Evolutionary conservation across 768 basidiomycete genomes (phyloP).

Genomic region (Naematelia aurantialba): DNA sequence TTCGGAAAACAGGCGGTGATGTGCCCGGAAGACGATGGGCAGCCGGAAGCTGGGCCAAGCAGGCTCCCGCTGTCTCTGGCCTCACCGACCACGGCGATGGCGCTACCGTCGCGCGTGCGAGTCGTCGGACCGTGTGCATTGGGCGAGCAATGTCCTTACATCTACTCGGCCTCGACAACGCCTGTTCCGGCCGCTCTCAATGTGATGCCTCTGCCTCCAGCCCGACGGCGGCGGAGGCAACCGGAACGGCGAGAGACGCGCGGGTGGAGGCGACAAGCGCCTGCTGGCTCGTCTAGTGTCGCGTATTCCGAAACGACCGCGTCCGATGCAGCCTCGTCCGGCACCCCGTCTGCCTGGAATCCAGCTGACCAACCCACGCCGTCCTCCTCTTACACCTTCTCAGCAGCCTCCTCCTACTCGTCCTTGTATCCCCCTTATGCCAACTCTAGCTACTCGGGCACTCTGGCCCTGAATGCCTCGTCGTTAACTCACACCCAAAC

Average conservation of each 20-base stretch:
- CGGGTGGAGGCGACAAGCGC: background rate
- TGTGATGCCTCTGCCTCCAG: background rate
- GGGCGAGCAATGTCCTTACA: background rate
- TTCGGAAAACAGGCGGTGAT: too few species aligned
- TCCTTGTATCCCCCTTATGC: background rate
- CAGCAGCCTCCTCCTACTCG: background rate
- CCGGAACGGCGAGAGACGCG: background rate
- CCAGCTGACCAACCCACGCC: slow-evolving; percentile 1
- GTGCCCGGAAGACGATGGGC: slow-evolving; percentile 1
- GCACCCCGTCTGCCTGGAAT: too few species aligned
- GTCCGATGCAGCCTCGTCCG: background rate
- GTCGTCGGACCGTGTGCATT: background rate
- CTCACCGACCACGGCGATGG: background rate
- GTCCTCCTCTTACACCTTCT: slow-evolving; percentile 6
- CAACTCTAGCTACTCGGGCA: background rate
- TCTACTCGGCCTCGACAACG: background rate
- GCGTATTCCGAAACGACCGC: background rate
- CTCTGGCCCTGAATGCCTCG: background rate
- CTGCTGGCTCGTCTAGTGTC: background rate
- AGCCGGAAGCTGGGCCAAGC: slow-evolving; percentile 24
- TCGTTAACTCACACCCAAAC: background rate
- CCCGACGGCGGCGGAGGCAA: background rate
- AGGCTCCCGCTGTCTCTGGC: background rate
- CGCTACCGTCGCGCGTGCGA: background rate
- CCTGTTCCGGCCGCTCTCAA: too few species aligned